A percentile compares a stretch with the other conserved stretches of the same genome.
Conservation (phyloP, 768 basidiomycete species). For the Lactarius deliciosus region DNA sequence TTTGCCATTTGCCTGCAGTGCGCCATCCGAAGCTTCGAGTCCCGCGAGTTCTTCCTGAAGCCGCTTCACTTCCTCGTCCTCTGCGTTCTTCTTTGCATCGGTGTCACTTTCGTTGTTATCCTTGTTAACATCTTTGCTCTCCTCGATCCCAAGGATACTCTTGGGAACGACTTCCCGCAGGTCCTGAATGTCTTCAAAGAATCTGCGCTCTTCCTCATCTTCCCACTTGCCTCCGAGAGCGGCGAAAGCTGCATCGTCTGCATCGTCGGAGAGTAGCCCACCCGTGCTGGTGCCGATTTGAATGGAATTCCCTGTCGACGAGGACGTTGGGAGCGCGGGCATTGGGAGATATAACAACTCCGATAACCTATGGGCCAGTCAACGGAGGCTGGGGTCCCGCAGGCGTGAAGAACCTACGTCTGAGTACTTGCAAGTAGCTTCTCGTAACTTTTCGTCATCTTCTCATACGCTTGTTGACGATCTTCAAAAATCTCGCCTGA, state of each 20-base stretch:
- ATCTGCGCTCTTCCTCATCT: conserved; percentile 93
- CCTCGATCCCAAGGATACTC: conserved; percentile 73
- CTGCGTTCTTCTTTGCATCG: conserved; percentile 56
- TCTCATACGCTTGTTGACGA: conserved; percentile 97
- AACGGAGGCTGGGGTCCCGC: not conserved
- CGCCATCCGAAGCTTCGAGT: conserved; percentile 43
- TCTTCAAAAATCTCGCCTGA: conserved; percentile 99
- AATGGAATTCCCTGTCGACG: conserved; percentile 81
- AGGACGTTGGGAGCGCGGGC: conserved; percentile 78
- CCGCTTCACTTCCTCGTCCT: conserved; percentile 69
- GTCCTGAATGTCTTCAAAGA: conserved; percentile 92
- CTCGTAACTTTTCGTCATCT: conserved; percentile 96
- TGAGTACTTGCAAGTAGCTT: conserved; percentile 87
- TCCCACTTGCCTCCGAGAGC: conserved; percentile 87
- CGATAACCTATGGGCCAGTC: conserved; percentile 59
- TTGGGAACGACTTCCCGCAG: conserved; percentile 89
- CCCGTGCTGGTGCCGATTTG: conserved; percentile 57
- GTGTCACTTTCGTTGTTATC: conserved; percentile 44
- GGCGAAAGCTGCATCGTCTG: conserved; percentile 49
- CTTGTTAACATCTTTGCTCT: conserved; percentile 37
- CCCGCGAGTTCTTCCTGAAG: conserved; percentile 77
- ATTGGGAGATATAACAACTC: conserved; percentile 84
- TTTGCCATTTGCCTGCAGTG: conserved; percentile 21
- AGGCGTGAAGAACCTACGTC: conserved; percentile 49
- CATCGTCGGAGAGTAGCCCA: conserved; percentile 50